Conservation (phyloP, 768 basidiomycete genomes). For the Saitozyma sp. region DNA sequence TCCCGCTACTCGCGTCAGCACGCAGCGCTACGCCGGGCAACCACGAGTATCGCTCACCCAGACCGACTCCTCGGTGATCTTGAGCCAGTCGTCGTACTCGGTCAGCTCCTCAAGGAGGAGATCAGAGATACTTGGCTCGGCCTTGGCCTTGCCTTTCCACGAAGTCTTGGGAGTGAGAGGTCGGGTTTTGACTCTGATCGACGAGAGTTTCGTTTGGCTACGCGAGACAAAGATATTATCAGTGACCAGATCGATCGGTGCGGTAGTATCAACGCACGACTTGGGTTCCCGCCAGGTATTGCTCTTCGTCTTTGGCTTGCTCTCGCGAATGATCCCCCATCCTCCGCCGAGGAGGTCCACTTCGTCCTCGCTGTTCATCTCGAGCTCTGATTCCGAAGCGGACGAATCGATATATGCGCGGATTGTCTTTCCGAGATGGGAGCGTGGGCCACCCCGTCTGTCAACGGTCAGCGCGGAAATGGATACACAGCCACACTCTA, state of each 20-base stretch:
- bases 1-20: conserved; percentile 18
- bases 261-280: neutral
- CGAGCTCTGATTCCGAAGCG: too few species aligned
- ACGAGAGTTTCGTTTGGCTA: neutral
- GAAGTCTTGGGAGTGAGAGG: neutral
- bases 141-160: conserved; percentile 3
- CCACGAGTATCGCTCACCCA: conserved; percentile 21
- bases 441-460: conserved; percentile 7
- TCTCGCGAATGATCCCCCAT: too few species aligned
- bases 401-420: too few species aligned
- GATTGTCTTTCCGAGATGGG: neutral
- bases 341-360: too few species aligned
- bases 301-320: too few species aligned
- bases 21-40: neutral
- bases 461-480: neutral
- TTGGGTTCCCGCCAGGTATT: too few species aligned
- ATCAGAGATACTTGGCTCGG: conserved; percentile 5
- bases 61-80: conserved; percentile 35
- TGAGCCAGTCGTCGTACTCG: conserved; percentile 45
- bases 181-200: neutral
- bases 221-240: too few species aligned
- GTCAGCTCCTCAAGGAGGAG: conserved; percentile 20
- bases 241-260: neutral
- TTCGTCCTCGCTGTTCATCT: too few species aligned
- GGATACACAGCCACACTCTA: neutral